These are phyloP conservation scores for Penicillium malachiteum DNA, from an alignment of 495 filamentous ascomycete genomes.

Conservation along the genomic window DNA sequence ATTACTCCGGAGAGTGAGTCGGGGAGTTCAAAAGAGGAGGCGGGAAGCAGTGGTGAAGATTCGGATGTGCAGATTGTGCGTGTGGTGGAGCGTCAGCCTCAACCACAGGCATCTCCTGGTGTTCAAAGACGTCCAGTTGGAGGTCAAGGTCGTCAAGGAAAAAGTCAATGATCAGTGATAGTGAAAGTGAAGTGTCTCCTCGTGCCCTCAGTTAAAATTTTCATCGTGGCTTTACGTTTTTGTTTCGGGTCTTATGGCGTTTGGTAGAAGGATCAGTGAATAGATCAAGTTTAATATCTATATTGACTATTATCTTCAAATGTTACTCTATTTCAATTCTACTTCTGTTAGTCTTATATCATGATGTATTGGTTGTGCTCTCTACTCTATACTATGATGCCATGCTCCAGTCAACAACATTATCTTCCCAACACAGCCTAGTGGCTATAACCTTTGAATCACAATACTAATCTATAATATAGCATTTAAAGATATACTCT, in stretches of 20 bases:
- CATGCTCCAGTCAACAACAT: too few relatives aligned
- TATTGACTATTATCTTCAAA: neutral
- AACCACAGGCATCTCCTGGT: constrained; percentile 14
- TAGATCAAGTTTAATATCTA: constrained; percentile 1
- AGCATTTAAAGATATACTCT: too few relatives aligned
- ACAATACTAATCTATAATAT: too few relatives aligned
- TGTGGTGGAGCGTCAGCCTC: constrained; percentile 27
- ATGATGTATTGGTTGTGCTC: too few relatives aligned
- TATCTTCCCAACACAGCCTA: too few relatives aligned
- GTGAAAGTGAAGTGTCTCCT: constrained; percentile 9
- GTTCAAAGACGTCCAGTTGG: constrained; percentile 20
- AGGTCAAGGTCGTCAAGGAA: constrained; percentile 25
- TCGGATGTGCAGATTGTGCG: constrained; percentile 36
- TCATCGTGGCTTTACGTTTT: constrained; percentile 5
- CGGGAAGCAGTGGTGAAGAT: constrained; percentile 30
- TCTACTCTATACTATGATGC: too few relatives aligned
- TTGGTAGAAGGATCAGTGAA: neutral
- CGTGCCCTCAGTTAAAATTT: neutral
- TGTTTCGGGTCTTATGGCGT: neutral
- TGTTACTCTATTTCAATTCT: neutral
- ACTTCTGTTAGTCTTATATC: too few relatives aligned
- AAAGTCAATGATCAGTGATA: constrained; percentile 16
- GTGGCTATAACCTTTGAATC: too few relatives aligned
- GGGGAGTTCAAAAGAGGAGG: constrained; percentile 22
- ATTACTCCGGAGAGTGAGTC: constrained; percentile 15